Conservation (phyloP, 441 rosid genomes). For the Syzygium malaccense region DNA sequence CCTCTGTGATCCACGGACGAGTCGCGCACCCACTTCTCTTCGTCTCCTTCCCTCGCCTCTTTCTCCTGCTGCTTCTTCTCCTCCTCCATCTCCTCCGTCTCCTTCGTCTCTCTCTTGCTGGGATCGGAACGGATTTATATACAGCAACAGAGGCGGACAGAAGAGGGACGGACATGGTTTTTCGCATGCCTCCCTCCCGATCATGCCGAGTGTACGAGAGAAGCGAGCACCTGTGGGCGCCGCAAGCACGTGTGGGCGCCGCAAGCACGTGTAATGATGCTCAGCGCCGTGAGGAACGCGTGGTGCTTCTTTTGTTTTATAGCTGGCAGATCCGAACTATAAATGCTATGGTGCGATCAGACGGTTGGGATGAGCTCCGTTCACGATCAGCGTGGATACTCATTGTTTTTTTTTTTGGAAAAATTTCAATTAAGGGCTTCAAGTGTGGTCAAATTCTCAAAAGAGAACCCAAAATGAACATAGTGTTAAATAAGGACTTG, state of each 20-base stretch:
- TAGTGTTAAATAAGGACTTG: too few relatives aligned
- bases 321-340: neutral
- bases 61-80: neutral
- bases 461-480: too few relatives aligned
- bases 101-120: neutral
- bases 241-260: neutral
- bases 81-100: neutral
- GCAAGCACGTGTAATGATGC: neutral
- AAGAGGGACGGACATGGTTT: neutral
- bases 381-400: fast-evolving
- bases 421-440: too few relatives aligned
- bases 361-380: neutral
- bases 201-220: neutral
- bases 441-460: too few relatives aligned
- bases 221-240: neutral
- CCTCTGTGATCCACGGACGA: constrained; percentile 29
- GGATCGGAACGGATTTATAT: too few relatives aligned
- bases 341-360: fast-evolving
- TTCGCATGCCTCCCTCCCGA: neutral
- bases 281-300: neutral
- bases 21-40: constrained; percentile 27
- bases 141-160: neutral
- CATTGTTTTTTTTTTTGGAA: fast-evolving
- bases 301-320: neutral
- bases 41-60: neutral